Evolutionary conservation across 305 asterid species (phyloP), one percentile per base, ranked within the genome.

Genomic region (Fraxinus paxiana): DNA sequence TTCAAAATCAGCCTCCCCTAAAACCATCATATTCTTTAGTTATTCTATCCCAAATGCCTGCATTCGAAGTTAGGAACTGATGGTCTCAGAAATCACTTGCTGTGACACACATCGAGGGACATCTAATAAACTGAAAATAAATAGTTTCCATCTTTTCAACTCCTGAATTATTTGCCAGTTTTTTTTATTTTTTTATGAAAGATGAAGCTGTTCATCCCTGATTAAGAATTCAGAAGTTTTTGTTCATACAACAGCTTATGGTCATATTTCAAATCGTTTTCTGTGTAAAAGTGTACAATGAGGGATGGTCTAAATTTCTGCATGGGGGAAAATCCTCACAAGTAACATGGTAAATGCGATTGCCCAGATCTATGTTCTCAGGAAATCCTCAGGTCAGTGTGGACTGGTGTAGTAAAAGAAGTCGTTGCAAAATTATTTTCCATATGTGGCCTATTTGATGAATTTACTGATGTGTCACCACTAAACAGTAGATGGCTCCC

Each of bases 281-380:
- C 6, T n/a, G 28, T 17, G 67, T 56, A 7, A 1, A 56, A 56
- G 26, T 18, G 18, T 56, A 56, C 4, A 34, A 22, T 38, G 24
- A 46, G 33, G 46, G 24, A 54, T 22, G 56, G 20, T 12, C 12
- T 70, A 63, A 7, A 63, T 74, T 37, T 37, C 26, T 56, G 43
- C 77, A 41, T 71, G 79, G 34, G 31, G 24, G 76, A 5, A 38
- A 65, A 67, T 65, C 76, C 38, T 41, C 81, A 22, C 8, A 37
- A 65, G 30, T 74, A 65, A 78, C 10, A 81, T 24, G 37, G 12
- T 54, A 77, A 56, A 75, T 81, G 18, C 13, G 46, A 79, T 43
- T 43, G 38, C 18, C 22, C 38, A 10, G 56, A 70, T 38, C 20
- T 76, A 34, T 75, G 12, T 82, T 73, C 24, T 28, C 67, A n/a